These are phyloP conservation scores for Albophoma yamanashiensis DNA, from an alignment of 2,329 filamentous ascomycete genomes.

Conservation along the genomic window DNA sequence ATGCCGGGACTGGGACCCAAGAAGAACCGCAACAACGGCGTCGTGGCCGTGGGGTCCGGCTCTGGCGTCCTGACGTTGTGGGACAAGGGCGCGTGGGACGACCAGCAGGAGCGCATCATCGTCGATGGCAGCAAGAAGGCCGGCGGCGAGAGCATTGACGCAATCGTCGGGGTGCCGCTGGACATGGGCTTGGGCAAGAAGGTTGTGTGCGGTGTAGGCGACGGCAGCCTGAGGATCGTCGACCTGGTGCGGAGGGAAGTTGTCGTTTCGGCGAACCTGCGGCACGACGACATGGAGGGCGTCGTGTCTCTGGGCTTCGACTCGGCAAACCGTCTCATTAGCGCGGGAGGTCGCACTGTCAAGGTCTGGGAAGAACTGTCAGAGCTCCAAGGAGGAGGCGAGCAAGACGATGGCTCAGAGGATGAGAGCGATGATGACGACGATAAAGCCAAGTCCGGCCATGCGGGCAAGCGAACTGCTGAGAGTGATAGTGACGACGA, in stretches of 20 bases:
- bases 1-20: slow-evolving; percentile 66
- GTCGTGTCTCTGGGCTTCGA: slow-evolving; percentile 79
- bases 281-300: slow-evolving; percentile 80
- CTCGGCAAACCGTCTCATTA: slow-evolving; percentile 76
- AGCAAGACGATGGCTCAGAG: slow-evolving; percentile 34
- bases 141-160: slow-evolving; percentile 71
- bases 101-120: slow-evolving; percentile 81
- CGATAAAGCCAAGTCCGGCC: slow-evolving; percentile 36
- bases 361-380: slow-evolving; percentile 87
- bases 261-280: slow-evolving; percentile 44
- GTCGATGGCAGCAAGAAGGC: slow-evolving; percentile 48
- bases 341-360: slow-evolving; percentile 72
- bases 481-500: slow-evolving; percentile 24
- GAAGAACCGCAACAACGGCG: slow-evolving; percentile 54
- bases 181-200: slow-evolving; percentile 60
- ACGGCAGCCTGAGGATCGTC: slow-evolving; percentile 69
- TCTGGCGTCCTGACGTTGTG: slow-evolving; percentile 82
- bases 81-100: slow-evolving; percentile 92
- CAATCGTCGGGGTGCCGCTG: slow-evolving; percentile 61
- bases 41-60: slow-evolving; percentile 65
- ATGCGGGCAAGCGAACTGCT: slow-evolving; percentile 19
- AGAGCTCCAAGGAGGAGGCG: slow-evolving; percentile 32
- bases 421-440: slow-evolving; percentile 34
- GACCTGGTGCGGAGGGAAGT: slow-evolving; percentile 67
- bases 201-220: slow-evolving; percentile 70